A percentile compares a stretch with the other conserved stretches of the same genome.
Conservation (phyloP, 768 basidiomycete genomes). For the Coprinopsis sp. region DNA sequence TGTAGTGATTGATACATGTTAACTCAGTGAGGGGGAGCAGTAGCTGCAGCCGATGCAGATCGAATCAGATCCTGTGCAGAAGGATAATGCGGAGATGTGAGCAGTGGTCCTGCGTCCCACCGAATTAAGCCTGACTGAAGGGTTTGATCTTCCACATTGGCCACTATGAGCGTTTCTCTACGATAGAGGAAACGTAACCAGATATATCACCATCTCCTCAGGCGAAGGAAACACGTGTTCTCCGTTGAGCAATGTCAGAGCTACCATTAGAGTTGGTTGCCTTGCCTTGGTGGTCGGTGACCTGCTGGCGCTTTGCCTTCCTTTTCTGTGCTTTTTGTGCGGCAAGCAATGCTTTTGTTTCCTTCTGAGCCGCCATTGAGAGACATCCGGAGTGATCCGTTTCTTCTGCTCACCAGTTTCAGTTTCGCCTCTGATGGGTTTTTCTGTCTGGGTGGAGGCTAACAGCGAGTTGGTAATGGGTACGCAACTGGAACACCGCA, state of each 20-base stretch:
- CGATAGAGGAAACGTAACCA: too few relatives aligned
- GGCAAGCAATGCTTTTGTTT: not conserved
- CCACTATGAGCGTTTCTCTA: too few relatives aligned
- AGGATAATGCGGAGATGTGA: too few relatives aligned
- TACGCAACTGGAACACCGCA: not conserved
- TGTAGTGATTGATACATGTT: too few relatives aligned
- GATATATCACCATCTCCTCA: too few relatives aligned
- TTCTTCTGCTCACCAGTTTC: constrained; percentile 1
- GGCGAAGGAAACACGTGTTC: not conserved
- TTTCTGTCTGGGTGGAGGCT: not conserved
- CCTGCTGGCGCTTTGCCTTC: constrained; percentile 1
- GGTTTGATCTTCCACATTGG: too few relatives aligned
- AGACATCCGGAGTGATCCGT: not conserved
- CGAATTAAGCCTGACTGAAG: too few relatives aligned
- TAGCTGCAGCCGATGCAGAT: too few relatives aligned
- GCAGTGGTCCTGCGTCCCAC: too few relatives aligned
- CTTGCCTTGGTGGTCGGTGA: not conserved
- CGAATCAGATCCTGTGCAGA: too few relatives aligned
- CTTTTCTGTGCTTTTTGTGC: not conserved
- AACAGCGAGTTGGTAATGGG: not conserved
- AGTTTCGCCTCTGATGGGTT: not conserved
- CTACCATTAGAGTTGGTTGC: not conserved
- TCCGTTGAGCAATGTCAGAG: not conserved
- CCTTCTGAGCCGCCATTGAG: not conserved
- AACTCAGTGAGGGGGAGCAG: too few relatives aligned